A percentile compares a stretch with the other conserved stretches of the same genome.
Evolutionary conservation across 495 filamentous ascomycete genomes (phyloP).

Genomic region (Neurospora sp.): DNA sequence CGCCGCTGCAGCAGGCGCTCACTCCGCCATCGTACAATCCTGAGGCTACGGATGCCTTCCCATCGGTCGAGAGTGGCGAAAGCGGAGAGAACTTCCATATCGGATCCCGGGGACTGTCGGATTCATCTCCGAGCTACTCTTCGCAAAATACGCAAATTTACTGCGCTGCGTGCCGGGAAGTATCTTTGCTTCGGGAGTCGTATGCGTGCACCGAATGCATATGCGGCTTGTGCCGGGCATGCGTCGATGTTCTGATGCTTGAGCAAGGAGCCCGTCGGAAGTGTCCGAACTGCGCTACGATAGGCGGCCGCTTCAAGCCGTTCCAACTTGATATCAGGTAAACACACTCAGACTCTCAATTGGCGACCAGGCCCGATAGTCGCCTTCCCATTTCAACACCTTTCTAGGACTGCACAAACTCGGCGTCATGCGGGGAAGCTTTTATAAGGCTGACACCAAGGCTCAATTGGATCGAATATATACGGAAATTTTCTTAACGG

Average conservation of each 20-base stretch:
- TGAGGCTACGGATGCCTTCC: constrained; percentile 64
- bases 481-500: not conserved
- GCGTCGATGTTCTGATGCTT: constrained; percentile 66
- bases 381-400: not conserved
- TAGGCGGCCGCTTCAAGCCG: constrained; percentile 58
- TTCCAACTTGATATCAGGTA: constrained; percentile 57
- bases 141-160: constrained; percentile 69
- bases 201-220: constrained; percentile 94
- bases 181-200: constrained; percentile 64
- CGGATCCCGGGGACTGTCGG: constrained; percentile 38
- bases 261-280: constrained; percentile 50
- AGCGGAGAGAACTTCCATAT: constrained; percentile 59
- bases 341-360: not conserved
- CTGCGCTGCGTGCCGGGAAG: constrained; percentile 69
- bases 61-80: constrained; percentile 64
- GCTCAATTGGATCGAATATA: not conserved
- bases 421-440: not conserved
- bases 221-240: constrained; percentile 77
- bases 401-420: not conserved
- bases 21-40: constrained; percentile 66
- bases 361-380: not conserved
- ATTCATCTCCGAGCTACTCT: constrained; percentile 45
- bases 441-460: not conserved
- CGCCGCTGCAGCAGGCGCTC: constrained; percentile 74
- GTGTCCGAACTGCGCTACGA: constrained; percentile 55